Base-by-base conservation (phyloP, 805 yeast species). In the Saccharomycopsis sp. region DNA sequence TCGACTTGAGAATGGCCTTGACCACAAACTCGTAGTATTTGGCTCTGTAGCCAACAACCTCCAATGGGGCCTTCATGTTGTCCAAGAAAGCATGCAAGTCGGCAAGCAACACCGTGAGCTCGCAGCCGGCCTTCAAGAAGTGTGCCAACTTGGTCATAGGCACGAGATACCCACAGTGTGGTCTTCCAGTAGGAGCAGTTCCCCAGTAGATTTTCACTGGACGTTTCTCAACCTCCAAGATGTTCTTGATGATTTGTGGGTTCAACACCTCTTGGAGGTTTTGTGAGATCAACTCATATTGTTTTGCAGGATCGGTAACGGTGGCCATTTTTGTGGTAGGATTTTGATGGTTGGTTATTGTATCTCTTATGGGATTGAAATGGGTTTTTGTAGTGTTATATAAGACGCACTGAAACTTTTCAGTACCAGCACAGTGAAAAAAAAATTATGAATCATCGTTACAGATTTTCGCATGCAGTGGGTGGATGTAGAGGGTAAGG, bases 131-230 rank as follows among this genome's bases (percentile, higher is more conserved):
- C 67, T 84, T 86, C 71, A 94, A 80, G 71, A 92, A 90, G 71
- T 94, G 91, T 1, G 98, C 98, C 65, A 94, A 74, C 72, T 94
- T 92, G 61, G 95, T 87, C 98, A 94, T 92, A 55, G 98, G 94
- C 44, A 94, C 99, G 69, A 94, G 90, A 79, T 94, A 94, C 55
- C 98, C 99, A 76, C 97, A 91, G 75, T 94, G 99, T 51, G 98
- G 97, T 73, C 83, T 89, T 55, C 99, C 99, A 2, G 99, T 94
- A 61, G 99, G 98, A 5, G 99, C 99, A 20, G 98, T 91, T 64
- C 99, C 99, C 98, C 97, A 94, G 82, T 94, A 94, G 68, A 94
- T 74, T 67, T 83, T 87, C 64, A 95, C 73, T 14, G 94, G 89
- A 66, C 96, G 83, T 66, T 89, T 82, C 67, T 89, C 87, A 57